These are phyloP conservation scores for Pseudomonodictys pantanalensis DNA, from an alignment of 495 filamentous ascomycete genomes.

Conservation along the genomic window DNA sequence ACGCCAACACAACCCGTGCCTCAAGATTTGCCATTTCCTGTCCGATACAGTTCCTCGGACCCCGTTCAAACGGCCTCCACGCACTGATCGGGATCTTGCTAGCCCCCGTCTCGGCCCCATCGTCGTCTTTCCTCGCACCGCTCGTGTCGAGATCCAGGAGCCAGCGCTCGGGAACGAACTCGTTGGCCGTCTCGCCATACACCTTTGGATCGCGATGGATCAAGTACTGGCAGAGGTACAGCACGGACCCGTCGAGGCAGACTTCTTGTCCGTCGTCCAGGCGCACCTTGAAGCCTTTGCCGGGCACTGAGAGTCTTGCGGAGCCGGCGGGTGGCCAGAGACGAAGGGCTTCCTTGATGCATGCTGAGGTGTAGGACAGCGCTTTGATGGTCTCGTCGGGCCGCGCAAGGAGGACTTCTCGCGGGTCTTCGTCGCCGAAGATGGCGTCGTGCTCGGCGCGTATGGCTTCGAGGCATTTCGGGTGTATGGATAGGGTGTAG, in stretches of 20 bases:
- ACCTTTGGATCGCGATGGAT: slow-evolving; percentile 32
- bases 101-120: neutral
- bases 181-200: slow-evolving; percentile 26
- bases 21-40: slow-evolving; percentile 43
- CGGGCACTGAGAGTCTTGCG: slow-evolving; percentile 19
- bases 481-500: slow-evolving; percentile 43
- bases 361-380: slow-evolving; percentile 39
- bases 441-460: slow-evolving; percentile 43
- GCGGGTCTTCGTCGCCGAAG: slow-evolving; percentile 34
- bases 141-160: slow-evolving; percentile 17
- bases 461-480: slow-evolving; percentile 39
- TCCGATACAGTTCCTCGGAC: slow-evolving; percentile 42
- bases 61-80: slow-evolving; percentile 38
- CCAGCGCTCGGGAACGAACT: slow-evolving; percentile 32
- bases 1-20: slow-evolving; percentile 37
- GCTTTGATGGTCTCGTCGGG: slow-evolving; percentile 22
- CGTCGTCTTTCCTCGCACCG: neutral
- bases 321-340: slow-evolving; percentile 36
- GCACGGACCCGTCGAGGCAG: slow-evolving; percentile 37
- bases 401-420: slow-evolving; percentile 12
- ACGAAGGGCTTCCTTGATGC: slow-evolving; percentile 38
- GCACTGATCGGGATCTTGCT: slow-evolving; percentile 31
- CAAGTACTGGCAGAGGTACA: slow-evolving; percentile 34
- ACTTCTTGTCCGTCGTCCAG: slow-evolving; percentile 32
- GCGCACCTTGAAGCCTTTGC: slow-evolving; percentile 31